Base-by-base conservation (phyloP, 331 rosid genomes). In the Telfairia occidentalis region DNA sequence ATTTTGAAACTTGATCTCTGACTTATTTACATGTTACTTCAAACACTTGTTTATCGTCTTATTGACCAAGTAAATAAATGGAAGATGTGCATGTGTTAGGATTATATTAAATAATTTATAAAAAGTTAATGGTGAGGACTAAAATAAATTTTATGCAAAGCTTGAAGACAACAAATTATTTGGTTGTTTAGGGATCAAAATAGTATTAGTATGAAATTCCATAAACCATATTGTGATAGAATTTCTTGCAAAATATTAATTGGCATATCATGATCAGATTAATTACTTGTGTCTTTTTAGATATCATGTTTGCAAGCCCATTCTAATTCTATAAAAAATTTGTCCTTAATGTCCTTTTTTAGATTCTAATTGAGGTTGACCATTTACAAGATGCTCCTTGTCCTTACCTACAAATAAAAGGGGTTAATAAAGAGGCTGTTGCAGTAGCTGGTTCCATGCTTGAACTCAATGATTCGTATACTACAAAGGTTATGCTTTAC, bases 361-460 rank as follows among this genome's bases (percentile, higher is more conserved):
- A 94, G 99, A 92, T 95, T 78, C 78, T 95, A 60, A 81, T 95
- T 50, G 99, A 95, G 90, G 93, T 95, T 65, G 97, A 95, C 86
- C 93, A 92, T 86, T 87, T 95, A 53, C 97, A 95, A 95, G 96
- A 92, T 82, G 87, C 84, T 82, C 80, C 92, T 43, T 87, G 94
- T 77, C 96, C 93, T 73, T 91, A 95, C 86, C 82, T 91, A 80
- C 99, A 95, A 86, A 95, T 95, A 78, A 95, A 95, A 81, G 97
- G 97, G 80, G 90, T 95, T 76, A 82, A 88, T 82, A 95, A 91
- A 86, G 96, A 95, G 83, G 97, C 97, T 15, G 99, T 95, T 38
- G 89, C 87, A 75, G 90, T 90, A 77, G 96, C 96, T 10, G 99
- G 96, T 74, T 88, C 97, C 55, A 83, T 78, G 88, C 99, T 95